These are phyloP conservation scores for Leishmania turanica DNA, from an alignment of 208 protist genomes.

Conservation along the genomic window DNA sequence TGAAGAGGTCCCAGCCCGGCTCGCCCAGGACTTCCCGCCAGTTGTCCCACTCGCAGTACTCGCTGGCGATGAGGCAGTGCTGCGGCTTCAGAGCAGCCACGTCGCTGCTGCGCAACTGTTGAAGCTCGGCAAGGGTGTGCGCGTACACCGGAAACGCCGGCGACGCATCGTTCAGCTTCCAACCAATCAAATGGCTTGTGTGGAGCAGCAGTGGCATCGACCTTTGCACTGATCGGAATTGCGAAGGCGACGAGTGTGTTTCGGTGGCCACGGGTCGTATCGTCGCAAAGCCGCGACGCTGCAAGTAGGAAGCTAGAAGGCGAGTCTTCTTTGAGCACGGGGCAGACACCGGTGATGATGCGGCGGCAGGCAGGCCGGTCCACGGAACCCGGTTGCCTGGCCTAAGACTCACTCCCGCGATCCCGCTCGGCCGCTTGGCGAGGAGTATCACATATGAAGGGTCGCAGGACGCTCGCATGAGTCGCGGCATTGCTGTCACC, in stretches of 20 bases:
- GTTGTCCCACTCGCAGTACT: constrained; percentile 82
- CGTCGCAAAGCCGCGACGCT: constrained; percentile 27
- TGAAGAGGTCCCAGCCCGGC: constrained; percentile 66
- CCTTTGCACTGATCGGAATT: neutral
- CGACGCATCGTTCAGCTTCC: constrained; percentile 37
- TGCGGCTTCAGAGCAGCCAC: constrained; percentile 48
- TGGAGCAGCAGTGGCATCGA: constrained; percentile 55
- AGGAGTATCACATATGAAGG: constrained; percentile 34
- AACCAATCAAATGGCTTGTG: constrained; percentile 75
- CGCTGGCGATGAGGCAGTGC: constrained; percentile 45
- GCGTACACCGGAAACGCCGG: constrained; percentile 65
- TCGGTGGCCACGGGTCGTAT: neutral
- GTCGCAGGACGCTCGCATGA: constrained; percentile 11
- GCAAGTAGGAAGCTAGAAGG: constrained; percentile 31
- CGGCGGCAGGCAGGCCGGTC: neutral
- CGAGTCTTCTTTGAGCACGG: constrained; percentile 17
- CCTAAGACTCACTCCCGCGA: constrained; percentile 40
- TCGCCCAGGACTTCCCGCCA: constrained; percentile 70
- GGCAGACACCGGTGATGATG: neutral
- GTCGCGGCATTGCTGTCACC: constrained; percentile 15
- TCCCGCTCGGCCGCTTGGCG: constrained; percentile 30
- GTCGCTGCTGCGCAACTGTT: constrained; percentile 28
- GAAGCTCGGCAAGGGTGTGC: constrained; percentile 60
- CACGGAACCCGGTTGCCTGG: constrained; percentile 14
- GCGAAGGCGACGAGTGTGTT: neutral